Evolutionary conservation across 805 yeast species (phyloP).

Genomic region (Saccharomycopsis sp.): DNA sequence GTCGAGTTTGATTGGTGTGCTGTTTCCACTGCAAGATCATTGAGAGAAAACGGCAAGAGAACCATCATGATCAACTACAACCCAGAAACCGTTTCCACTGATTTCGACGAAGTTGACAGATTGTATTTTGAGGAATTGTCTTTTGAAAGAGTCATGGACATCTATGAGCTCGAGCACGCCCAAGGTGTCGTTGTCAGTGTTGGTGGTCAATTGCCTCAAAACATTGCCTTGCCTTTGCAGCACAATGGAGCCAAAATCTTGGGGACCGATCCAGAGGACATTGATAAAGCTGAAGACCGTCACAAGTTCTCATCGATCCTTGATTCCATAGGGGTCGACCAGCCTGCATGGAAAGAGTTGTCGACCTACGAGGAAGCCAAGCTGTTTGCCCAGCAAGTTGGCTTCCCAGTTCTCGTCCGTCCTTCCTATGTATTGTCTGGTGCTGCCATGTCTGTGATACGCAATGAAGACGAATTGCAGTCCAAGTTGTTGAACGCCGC

Average conservation of each 20-base stretch:
- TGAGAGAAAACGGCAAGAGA: conserved; percentile 77
- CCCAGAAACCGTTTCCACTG: conserved; percentile 98
- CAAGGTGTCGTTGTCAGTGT: conserved; percentile 91
- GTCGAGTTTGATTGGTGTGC: conserved; percentile 99
- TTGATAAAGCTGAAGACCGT: conserved; percentile 97
- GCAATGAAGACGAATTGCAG: conserved; percentile 69
- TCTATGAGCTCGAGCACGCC: conserved; percentile 85
- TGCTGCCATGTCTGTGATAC: conserved; percentile 96
- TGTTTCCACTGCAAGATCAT: conserved; percentile 89
- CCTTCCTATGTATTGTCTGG: conserved; percentile 97
- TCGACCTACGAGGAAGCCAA: conserved; percentile 81
- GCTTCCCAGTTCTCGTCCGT: conserved; percentile 93
- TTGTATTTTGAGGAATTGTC: conserved; percentile 92
- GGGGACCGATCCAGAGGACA: conserved; percentile 91
- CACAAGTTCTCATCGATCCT: conserved; percentile 93
- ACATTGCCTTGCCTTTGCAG: conserved; percentile 83
- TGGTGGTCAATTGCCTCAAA: conserved; percentile 97
- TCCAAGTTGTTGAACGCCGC: conserved; percentile 79
- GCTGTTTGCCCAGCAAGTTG: conserved; percentile 73
- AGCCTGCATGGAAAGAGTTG: conserved; percentile 96
- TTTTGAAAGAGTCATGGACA: conserved; percentile 94
- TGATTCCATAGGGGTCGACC: conserved; percentile 89
- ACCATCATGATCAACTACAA: conserved; percentile 96
- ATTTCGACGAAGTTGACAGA: conserved; percentile 96
- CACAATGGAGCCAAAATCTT: conserved; percentile 75